Conservation (phyloP, 495 filamentous ascomycete species). For the Talaromyces thailandensis region DNA sequence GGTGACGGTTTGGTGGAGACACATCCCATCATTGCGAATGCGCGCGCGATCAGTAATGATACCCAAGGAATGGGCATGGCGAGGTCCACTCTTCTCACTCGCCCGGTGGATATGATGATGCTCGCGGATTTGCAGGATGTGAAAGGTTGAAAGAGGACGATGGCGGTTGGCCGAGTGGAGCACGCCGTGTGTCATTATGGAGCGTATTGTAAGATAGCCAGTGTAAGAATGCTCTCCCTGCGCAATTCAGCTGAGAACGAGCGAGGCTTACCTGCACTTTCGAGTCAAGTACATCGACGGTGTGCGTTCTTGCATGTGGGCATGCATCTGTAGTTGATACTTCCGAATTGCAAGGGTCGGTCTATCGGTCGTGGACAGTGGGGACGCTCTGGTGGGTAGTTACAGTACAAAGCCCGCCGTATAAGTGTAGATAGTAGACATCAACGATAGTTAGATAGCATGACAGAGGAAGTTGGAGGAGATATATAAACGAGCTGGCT, state of each 20-base stretch:
- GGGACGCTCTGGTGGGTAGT: too few relatives aligned
- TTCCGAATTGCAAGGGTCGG: background rate
- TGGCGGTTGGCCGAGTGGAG: background rate
- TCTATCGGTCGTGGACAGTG: background rate
- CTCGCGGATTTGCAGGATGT: background rate
- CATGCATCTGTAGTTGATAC: background rate
- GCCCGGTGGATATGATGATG: background rate
- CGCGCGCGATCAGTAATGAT: background rate
- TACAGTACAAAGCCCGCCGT: too few relatives aligned
- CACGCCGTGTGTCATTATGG: background rate
- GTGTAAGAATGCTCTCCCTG: background rate
- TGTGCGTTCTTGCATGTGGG: background rate
- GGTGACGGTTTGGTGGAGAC: background rate
- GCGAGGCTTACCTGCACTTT: background rate
- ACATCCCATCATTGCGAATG: background rate
- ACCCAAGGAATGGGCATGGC: background rate
- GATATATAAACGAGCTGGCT: background rate
- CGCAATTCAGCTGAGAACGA: background rate
- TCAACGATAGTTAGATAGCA: too few relatives aligned
- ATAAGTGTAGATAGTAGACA: background rate
- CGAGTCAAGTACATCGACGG: background rate
- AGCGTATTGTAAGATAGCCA: background rate
- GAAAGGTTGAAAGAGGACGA: background rate
- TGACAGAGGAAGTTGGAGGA: background rate
- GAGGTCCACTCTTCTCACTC: background rate